Evolutionary conservation across 257 asterid genomes (phyloP).

Genomic region (Solanum medicagineum): DNA sequence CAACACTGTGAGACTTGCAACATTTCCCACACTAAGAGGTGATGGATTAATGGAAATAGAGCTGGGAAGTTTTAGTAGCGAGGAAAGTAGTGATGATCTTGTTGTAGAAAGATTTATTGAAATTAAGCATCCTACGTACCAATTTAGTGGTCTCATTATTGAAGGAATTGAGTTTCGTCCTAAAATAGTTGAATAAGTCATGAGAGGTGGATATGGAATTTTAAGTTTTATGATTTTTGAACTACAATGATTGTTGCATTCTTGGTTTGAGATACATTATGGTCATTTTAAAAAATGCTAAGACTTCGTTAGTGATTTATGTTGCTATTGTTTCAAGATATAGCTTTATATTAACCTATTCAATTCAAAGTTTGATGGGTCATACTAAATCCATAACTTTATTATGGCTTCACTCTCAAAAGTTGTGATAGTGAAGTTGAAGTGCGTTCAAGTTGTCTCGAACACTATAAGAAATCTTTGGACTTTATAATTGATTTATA

Average conservation of each 20-base stretch:
- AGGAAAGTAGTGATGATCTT: neutral
- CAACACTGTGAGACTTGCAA: neutral
- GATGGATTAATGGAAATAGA: slow-evolving; percentile 53
- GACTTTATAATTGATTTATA: neutral
- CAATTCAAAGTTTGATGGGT: neutral
- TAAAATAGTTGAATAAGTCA: neutral
- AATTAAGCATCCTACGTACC: too few species aligned
- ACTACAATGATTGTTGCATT: neutral
- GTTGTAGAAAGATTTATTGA: neutral
- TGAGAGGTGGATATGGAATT: neutral
- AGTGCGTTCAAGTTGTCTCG: slow-evolving; percentile 1
- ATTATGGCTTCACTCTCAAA: neutral
- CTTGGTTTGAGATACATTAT: neutral
- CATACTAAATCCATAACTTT: neutral
- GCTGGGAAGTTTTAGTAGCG: slow-evolving; percentile 2
- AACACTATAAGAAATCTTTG: neutral
- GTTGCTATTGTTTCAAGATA: neutral
- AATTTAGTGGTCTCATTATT: neutral
- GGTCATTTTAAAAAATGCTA: neutral
- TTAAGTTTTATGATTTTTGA: neutral
- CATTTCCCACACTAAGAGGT: neutral
- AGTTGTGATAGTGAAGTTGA: neutral
- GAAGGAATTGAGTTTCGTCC: neutral
- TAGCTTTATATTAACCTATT: neutral
- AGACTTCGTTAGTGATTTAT: neutral